These are phyloP conservation scores for Solanum arcanum DNA, from an alignment of 257 asterid species.

Conservation along the genomic window DNA sequence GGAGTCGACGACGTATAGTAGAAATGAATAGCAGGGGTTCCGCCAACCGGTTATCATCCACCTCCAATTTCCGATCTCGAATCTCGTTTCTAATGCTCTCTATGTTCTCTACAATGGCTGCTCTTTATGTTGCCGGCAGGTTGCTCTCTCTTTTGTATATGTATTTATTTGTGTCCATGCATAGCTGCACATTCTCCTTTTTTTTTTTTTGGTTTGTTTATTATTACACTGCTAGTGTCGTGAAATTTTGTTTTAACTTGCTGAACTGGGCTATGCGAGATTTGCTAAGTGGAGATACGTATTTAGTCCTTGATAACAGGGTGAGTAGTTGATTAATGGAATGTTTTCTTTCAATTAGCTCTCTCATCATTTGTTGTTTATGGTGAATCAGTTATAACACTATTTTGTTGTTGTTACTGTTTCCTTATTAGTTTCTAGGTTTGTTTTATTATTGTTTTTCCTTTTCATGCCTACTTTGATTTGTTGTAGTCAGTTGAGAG, in stretches of 20 bases:
- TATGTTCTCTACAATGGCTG: conserved; percentile 82
- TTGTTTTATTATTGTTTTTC: background rate
- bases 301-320: background rate
- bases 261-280: background rate
- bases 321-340: background rate
- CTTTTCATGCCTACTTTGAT: background rate
- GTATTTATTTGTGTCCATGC: background rate
- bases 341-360: background rate
- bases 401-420: background rate
- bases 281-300: background rate
- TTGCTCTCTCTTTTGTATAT: background rate
- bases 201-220: background rate
- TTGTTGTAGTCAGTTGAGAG: background rate
- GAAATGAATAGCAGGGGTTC: conserved; percentile 58
- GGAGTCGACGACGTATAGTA: conserved; percentile 11
- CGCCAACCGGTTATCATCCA: conserved; percentile 28
- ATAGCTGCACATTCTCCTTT: background rate
- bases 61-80: conserved; percentile 46
- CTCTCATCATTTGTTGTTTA: background rate
- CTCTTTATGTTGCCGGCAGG: conserved; percentile 71
- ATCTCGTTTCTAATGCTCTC: conserved; percentile 47
- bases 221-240: background rate
- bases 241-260: background rate
- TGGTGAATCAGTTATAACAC: background rate
- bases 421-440: background rate